A percentile compares a stretch with the other conserved stretches of the same genome.
Conservation (phyloP, 192 early-diverging fungal species). For the Rhizophagus clarus region DNA sequence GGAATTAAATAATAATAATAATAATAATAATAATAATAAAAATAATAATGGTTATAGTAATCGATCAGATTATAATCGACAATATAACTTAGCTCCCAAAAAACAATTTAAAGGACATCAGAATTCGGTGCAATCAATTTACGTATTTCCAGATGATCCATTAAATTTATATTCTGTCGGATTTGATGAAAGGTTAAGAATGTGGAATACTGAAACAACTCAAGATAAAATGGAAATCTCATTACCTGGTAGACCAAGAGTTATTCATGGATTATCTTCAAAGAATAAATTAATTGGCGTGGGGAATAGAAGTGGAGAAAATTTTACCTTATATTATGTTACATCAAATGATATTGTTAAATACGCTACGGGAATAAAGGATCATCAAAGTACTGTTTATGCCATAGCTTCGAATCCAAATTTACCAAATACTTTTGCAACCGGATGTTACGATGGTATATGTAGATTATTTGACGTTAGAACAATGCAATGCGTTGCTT, state of each 20-base stretch:
- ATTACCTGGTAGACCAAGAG: not conserved
- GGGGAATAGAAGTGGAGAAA: not conserved
- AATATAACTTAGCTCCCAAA: not conserved
- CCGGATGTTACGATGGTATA: conserved; percentile 1
- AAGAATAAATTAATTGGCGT: conserved; percentile 5
- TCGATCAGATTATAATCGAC: not conserved
- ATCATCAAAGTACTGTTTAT: conserved; percentile 18
- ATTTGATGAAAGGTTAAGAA: not conserved
- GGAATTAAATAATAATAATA: not conserved
- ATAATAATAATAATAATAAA: not conserved
- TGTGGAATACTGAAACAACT: not conserved
- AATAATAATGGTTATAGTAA: not conserved
- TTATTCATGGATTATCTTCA: not conserved
- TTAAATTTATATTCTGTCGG: not conserved
- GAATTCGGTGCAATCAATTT: not conserved
- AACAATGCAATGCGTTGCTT: conserved; percentile 11
- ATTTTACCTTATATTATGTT: conserved; percentile 5
- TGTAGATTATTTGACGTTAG: conserved; percentile 1
- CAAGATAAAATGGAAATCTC: not conserved
- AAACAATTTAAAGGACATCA: not conserved
- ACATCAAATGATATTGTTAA: conserved; percentile 1
- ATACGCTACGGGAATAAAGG: not conserved
- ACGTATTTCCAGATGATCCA: not conserved
- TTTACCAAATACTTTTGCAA: conserved; percentile 11
- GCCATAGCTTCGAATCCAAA: conserved; percentile 7